Base-by-base conservation (phyloP, 371 early-diverging fungal genomes). In the Cladochytrium tenue region DNA sequence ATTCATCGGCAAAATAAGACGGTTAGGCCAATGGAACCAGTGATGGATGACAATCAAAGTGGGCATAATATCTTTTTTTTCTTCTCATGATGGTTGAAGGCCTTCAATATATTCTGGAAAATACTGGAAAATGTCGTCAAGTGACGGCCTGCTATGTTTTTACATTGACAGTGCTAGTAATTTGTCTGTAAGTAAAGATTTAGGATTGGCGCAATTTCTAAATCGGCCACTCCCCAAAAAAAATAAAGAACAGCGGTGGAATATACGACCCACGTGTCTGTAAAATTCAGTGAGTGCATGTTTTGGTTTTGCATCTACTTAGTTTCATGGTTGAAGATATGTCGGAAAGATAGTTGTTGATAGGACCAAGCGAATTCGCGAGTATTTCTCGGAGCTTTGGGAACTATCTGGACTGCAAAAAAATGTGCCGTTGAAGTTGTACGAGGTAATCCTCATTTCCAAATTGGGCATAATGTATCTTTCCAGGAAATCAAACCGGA, bases 251-350 rank as follows among this genome's bases (percentile, higher is more conserved):
- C n/a, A n/a, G n/a, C n/a, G n/a, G n/a, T n/a, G n/a, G n/a, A n/a
- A n/a, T n/a, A n/a, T n/a, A n/a, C n/a, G 20, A 26, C 70, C 91
- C 70, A 71, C 94, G 26, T 93, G 92, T n/a, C n/a, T n/a, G n/a
- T n/a, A n/a, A n/a, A n/a, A n/a, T n/a, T n/a, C n/a, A n/a, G n/a
- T n/a, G n/a, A n/a, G n/a, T 76, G 2, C 60, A 51, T 26, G 20
- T 68, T 4, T 17, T 51, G 26, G 55, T 35, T 51, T 62, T n/a
- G 36, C 30, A 26, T 36, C 56, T 57, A 51, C 7, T 64, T 13
- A 32, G 1, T 43, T 34, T 23, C 35, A 3, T 31, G 32, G 27
- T 51, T 36, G 23, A 31, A 69, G 63, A 53, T 90, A 85, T 74
- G 81, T 87, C 17, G 69, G 71, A 34, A 74, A 72, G 25, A 7